Percentiles rank a stretch among this genome's conserved stretches.
Evolutionary conservation across 768 basidiomycete species (phyloP).

Genomic region (Tylopilus felleus): DNA sequence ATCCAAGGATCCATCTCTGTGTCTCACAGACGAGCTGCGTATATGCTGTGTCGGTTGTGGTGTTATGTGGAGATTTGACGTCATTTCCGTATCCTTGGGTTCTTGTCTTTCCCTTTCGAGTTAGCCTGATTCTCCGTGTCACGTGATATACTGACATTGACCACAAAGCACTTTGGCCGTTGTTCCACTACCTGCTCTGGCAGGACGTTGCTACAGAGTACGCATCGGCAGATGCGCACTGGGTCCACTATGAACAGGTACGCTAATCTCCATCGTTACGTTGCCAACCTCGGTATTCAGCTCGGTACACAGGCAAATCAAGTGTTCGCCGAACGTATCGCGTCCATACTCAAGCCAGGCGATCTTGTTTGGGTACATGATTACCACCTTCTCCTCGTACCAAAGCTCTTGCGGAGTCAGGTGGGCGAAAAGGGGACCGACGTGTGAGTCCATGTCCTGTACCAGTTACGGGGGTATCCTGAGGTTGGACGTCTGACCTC

Average conservation of each 20-base stretch:
- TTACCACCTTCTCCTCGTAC: slow-evolving; percentile 93
- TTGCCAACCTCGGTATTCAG: slow-evolving; percentile 1
- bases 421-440: slow-evolving; percentile 37
- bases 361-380: slow-evolving; percentile 95
- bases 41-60: background rate
- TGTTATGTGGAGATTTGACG: background rate
- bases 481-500: background rate
- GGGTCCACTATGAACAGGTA: slow-evolving; percentile 38
- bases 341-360: slow-evolving; percentile 77
- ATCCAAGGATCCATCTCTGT: background rate
- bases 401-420: slow-evolving; percentile 73
- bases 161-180: slow-evolving; percentile 82
- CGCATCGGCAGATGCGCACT: slow-evolving; percentile 80
- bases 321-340: slow-evolving; percentile 72
- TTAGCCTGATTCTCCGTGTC: background rate
- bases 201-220: slow-evolving; percentile 92
- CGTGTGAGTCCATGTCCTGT: slow-evolving; percentile 13
- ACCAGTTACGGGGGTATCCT: background rate
- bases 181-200: slow-evolving; percentile 98
- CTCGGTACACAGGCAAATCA: slow-evolving; percentile 65
- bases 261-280: background rate
- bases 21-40: background rate
- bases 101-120: background rate
- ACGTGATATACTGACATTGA: slow-evolving; percentile 8
- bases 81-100: background rate